Conservation (phyloP, 1,284 basidiomycete species). For the Malassezia caprae region DNA sequence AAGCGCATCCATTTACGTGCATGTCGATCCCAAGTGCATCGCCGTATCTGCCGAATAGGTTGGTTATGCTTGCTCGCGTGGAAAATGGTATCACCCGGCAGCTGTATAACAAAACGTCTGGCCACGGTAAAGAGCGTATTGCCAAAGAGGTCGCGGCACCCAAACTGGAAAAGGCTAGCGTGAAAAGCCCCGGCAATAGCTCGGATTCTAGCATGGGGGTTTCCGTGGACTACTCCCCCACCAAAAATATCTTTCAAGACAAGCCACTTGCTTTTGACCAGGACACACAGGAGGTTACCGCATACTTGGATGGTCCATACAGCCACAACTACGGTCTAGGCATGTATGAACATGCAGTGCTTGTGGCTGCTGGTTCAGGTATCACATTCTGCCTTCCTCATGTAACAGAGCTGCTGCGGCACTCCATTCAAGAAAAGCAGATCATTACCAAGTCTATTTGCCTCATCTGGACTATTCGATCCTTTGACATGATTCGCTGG, state of each 20-base stretch:
- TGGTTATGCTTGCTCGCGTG: not conserved
- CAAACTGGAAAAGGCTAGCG: not conserved
- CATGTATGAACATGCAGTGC: constrained; percentile 17
- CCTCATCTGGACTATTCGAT: constrained; percentile 6
- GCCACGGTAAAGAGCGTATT: not conserved
- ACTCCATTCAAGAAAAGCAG: not conserved
- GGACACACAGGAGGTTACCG: not conserved
- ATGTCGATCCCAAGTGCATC: constrained; percentile 24
- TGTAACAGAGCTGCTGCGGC: not conserved
- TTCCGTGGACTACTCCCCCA: not conserved
- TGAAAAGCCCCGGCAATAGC: not conserved
- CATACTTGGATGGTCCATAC: constrained; percentile 32
- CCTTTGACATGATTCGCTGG: not conserved
- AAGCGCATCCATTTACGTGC: constrained; percentile 41
- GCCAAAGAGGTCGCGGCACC: not conserved
- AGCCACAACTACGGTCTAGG: constrained; percentile 22
- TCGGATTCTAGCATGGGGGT: not conserved
- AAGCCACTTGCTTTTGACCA: constrained; percentile 11
- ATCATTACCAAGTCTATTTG: not conserved
- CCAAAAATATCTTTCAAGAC: not conserved
- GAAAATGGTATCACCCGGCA: not conserved
- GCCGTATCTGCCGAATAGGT: not conserved
- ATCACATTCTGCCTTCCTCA: constrained; percentile 20
- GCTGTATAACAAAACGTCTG: not conserved
- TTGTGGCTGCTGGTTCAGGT: constrained; percentile 32